phyloP scores from a whole-genome alignment of 495 filamentous ascomycete genomes.

The Pseudomonodictys pantanalensis region DNA sequence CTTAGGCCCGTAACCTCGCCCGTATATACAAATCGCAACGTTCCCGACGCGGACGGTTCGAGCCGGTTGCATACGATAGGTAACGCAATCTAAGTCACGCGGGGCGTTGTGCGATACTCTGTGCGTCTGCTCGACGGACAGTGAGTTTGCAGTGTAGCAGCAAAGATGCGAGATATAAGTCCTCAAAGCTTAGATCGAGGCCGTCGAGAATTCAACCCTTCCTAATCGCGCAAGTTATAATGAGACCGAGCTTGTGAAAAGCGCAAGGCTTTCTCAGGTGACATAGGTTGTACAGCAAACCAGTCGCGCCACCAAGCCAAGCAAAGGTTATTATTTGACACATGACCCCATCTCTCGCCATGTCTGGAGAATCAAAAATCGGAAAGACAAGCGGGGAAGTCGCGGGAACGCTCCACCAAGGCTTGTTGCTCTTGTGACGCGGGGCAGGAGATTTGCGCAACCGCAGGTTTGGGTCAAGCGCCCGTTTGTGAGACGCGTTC shows the following conservation, averaged over 20 bases:
- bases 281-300: neutral
- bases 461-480: slow-evolving; percentile 4
- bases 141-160: no score
- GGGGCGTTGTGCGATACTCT: neutral
- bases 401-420: neutral
- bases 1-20: neutral
- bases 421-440: slow-evolving; percentile 15
- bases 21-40: neutral
- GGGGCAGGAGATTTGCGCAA: neutral
- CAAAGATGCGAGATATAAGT: no score
- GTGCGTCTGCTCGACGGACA: neutral
- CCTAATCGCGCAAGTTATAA: no score
- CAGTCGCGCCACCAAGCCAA: neutral
- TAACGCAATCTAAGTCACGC: neutral
- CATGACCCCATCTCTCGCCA: neutral
- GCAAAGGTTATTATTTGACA: neutral
- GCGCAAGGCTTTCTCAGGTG: neutral
- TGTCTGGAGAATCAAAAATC: neutral
- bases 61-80: neutral
- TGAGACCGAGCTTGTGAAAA: neutral
- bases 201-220: no score
- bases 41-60: neutral
- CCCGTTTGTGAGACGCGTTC: neutral
- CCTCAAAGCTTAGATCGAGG: no score
- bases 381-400: neutral